These are phyloP conservation scores for Aechmea fasciata DNA, from an alignment of 176 grass and related monocot genomes.

Conservation along the genomic window DNA sequence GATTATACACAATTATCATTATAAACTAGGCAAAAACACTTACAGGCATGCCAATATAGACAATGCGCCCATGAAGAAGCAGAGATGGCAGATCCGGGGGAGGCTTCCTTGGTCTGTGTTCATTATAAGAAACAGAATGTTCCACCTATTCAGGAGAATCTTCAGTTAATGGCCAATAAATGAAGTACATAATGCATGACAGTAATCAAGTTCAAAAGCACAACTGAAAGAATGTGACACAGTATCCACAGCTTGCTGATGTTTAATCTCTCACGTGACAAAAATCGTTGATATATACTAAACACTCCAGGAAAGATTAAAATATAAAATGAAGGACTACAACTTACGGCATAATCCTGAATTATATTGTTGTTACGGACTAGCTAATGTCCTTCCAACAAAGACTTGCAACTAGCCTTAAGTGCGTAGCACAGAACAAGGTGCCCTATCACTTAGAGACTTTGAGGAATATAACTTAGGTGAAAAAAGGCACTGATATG, in stretches of 20 bases:
- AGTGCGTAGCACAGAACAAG: no score
- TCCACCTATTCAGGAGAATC: constrained; percentile 33
- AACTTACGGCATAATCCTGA: no score
- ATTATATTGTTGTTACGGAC: no score
- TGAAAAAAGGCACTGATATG: no score
- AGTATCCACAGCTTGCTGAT: background rate
- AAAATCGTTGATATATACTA: no score
- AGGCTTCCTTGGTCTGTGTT: constrained; percentile 39
- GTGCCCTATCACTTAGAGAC: no score
- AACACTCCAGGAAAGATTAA: no score
- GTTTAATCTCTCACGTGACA: no score
- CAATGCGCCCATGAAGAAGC: constrained; percentile 65
- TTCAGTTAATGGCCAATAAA: background rate
- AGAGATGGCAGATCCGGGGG: constrained; percentile 75
- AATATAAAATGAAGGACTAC: no score
- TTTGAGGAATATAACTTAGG: no score
- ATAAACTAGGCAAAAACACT: constrained; percentile 21
- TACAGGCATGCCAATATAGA: constrained; percentile 88
- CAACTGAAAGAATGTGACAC: constrained; percentile 3
- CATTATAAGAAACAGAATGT: constrained; percentile 54
- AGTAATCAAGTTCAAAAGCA: constrained; percentile 8
- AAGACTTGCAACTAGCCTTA: no score
- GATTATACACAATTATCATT: background rate
- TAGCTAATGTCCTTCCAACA: no score
- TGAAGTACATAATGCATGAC: background rate